Percentiles rank a stretch among this genome's conserved stretches.
Conservation (phyloP, 164 flowering plant genomes). For the Berberis vulgaris region DNA sequence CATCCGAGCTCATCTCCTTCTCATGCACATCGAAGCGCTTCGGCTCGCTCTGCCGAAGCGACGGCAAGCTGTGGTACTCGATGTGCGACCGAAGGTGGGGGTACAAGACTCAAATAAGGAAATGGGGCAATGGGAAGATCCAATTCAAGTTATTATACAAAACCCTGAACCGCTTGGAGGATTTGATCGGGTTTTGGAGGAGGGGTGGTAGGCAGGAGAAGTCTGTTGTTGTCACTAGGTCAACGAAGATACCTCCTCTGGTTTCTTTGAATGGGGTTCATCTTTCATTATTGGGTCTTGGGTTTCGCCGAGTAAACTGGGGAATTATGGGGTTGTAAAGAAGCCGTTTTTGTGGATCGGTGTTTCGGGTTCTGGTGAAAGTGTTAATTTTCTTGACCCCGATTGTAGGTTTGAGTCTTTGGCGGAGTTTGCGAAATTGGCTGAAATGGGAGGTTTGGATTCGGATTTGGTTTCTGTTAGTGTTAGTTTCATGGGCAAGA, state of each 20-base stretch:
- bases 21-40: conserved; percentile 60
- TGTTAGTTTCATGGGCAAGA: conserved; percentile 59
- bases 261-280: conserved; percentile 84
- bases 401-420: conserved; percentile 24
- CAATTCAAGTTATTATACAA: conserved; percentile 44
- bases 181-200: conserved; percentile 85
- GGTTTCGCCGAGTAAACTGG: conserved; percentile 39
- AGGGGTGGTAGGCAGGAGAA: conserved; percentile 26
- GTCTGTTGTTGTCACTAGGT: not conserved
- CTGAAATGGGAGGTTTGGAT: conserved; percentile 24
- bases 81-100: conserved; percentile 77
- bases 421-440: conserved; percentile 19
- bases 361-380: conserved; percentile 35
- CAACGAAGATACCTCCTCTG: conserved; percentile 42
- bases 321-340: conserved; percentile 45
- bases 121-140: conserved; percentile 56
- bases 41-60: conserved; percentile 37
- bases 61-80: conserved; percentile 52
- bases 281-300: conserved; percentile 50
- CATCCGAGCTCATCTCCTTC: conserved; percentile 50
- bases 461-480: conserved; percentile 46
- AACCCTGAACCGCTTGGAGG: conserved; percentile 50
- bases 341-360: conserved; percentile 65
- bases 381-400: conserved; percentile 40
- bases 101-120: conserved; percentile 42